phyloP scores from a whole-genome alignment of 108 stramenopile species.

The Poteriospumella lacustris region DNA sequence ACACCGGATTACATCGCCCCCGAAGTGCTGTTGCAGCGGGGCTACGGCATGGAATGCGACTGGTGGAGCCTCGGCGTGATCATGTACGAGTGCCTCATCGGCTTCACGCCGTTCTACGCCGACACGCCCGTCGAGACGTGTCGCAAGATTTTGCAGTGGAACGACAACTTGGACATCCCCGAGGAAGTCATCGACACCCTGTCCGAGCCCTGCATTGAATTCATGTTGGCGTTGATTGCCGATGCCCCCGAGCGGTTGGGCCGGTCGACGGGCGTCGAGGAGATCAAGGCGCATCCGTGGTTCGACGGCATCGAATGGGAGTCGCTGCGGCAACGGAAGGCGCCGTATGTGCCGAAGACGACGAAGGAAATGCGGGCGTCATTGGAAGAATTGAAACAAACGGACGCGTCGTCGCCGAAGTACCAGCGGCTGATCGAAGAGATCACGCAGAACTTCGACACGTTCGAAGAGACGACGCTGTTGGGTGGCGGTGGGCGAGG shows the following conservation, averaged over 20 bases:
- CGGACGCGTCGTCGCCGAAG: conserved; percentile 27
- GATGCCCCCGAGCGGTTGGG: conserved; percentile 50
- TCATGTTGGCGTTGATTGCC: conserved; percentile 46
- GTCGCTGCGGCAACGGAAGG: conserved; percentile 34
- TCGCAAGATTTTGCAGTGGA: conserved; percentile 74
- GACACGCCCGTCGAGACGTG: conserved; percentile 95
- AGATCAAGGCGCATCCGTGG: conserved; percentile 57
- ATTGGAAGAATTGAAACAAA: conserved; percentile 32
- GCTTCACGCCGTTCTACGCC: conserved; percentile 99
- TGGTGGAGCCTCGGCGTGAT: conserved; percentile 99
- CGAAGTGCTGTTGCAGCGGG: conserved; percentile 74
- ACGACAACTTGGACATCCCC: conserved; percentile 48
- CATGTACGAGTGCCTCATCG: conserved; percentile 99
- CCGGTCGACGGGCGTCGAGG: conserved; percentile 40
- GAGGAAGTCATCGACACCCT: conserved; percentile 29
- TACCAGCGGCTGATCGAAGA: conserved; percentile 36
- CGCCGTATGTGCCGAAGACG: conserved; percentile 53
- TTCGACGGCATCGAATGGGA: conserved; percentile 46
- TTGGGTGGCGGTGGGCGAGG: background rate
- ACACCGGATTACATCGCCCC: conserved; percentile 99
- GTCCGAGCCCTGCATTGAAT: conserved; percentile 32
- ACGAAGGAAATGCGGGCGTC: conserved; percentile 31
- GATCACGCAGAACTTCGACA: conserved; percentile 53
- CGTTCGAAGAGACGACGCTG: conserved; percentile 39
- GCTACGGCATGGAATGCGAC: conserved; percentile 94